A percentile compares a stretch with the other conserved stretches of the same genome.
Conservation (phyloP, 1,284 basidiomycete genomes). For the Garcileccinum viscosum region DNA sequence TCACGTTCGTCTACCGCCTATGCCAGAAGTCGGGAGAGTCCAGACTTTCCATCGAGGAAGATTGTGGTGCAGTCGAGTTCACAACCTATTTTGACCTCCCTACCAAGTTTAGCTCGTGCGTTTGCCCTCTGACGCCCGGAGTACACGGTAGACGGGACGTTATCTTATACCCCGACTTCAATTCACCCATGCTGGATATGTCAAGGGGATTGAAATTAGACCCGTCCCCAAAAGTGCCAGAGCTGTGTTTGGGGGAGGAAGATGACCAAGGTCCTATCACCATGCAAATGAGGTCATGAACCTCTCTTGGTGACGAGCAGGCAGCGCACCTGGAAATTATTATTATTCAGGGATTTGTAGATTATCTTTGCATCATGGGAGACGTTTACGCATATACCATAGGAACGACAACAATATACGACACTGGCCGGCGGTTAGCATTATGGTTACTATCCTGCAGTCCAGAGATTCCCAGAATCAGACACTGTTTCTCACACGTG, state of each 20-base stretch:
- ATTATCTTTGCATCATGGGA: neutral
- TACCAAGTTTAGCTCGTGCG: slow-evolving; percentile 11
- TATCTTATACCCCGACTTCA: neutral
- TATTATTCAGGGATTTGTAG: neutral
- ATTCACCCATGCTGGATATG: neutral
- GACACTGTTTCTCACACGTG: neutral
- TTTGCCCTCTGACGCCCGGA: neutral
- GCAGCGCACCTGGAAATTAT: neutral
- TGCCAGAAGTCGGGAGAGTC: slow-evolving; percentile 4
- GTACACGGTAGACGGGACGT: neutral
- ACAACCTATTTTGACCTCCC: slow-evolving; percentile 27
- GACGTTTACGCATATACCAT: neutral
- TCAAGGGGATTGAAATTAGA: neutral
- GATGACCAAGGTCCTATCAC: neutral
- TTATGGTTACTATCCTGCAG: neutral
- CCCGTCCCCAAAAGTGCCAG: neutral
- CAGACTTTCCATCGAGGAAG: neutral
- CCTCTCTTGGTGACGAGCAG: neutral
- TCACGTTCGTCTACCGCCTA: slow-evolving; percentile 20
- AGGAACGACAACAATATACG: neutral
- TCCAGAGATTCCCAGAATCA: neutral
- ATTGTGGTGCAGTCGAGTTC: slow-evolving; percentile 11
- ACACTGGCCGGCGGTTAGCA: neutral
- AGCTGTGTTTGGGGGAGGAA: neutral
- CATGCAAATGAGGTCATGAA: neutral